These are phyloP conservation scores for Malus hybrid DNA, from an alignment of 331 rosid species.

Conservation along the genomic window DNA sequence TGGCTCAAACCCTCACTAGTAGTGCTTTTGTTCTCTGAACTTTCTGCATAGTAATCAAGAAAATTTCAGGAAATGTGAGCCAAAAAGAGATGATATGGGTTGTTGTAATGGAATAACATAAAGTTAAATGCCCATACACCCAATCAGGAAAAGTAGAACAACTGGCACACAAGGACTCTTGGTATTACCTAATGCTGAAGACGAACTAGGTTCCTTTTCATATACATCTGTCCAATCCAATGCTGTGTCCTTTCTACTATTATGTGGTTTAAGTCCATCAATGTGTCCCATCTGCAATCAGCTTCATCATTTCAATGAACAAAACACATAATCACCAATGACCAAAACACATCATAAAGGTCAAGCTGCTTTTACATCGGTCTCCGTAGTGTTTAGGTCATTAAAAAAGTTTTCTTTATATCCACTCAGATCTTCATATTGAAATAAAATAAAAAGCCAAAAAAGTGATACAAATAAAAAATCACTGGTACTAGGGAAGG, in stretches of 20 bases:
- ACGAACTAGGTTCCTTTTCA: conserved; percentile 37
- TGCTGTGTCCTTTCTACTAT: conserved; percentile 53
- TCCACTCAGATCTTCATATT: neutral
- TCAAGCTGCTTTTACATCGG: neutral
- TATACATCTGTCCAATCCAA: conserved; percentile 71
- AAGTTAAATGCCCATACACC: conserved; percentile 8
- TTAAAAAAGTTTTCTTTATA: neutral
- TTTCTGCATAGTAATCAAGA: conserved; percentile 35
- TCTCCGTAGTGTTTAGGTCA: neutral
- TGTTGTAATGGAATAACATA: conserved; percentile 4
- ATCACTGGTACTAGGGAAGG: neutral
- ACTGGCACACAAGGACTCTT: neutral
- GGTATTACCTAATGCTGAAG: conserved; percentile 42
- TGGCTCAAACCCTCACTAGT: conserved; percentile 34
- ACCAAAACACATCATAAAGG: neutral
- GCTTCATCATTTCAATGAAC: conserved; percentile 4
- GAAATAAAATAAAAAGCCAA: neutral
- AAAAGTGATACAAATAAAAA: neutral
- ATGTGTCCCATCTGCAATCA: conserved; percentile 83
- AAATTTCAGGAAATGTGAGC: conserved; percentile 12
- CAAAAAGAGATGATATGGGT: conserved; percentile 15
- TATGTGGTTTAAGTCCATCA: conserved; percentile 69
- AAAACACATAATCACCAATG: neutral
- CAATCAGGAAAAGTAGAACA: neutral
- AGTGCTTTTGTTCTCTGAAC: conserved; percentile 29